These are phyloP conservation scores for Populus hybrid DNA, from an alignment of 441 rosid species.

Conservation along the genomic window DNA sequence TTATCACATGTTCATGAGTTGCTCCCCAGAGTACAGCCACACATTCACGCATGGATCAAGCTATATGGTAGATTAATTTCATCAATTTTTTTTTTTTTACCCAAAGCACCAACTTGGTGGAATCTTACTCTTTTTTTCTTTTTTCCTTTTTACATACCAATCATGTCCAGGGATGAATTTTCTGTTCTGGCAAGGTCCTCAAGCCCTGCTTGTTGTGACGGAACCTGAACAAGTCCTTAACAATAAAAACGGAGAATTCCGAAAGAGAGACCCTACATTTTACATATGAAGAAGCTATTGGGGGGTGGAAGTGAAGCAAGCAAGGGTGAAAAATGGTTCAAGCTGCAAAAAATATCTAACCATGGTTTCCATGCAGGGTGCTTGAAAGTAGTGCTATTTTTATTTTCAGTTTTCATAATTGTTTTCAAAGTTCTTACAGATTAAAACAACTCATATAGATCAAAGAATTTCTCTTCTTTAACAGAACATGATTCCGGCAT, in stretches of 20 bases:
- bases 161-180: constrained; percentile 28
- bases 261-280: neutral
- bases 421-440: neutral
- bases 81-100: neutral
- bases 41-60: constrained; percentile 28
- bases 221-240: constrained; percentile 31
- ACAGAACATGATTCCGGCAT: constrained; percentile 27
- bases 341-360: constrained; percentile 34
- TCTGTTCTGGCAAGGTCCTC: constrained; percentile 31
- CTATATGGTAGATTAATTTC: constrained; percentile 21
- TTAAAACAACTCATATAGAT: too few relatives aligned
- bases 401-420: neutral
- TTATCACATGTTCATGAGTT: constrained; percentile 18
- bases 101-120: too few relatives aligned
- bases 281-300: constrained; percentile 14
- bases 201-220: constrained; percentile 25
- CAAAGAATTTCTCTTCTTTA: too few relatives aligned
- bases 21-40: constrained; percentile 28
- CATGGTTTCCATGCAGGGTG: constrained; percentile 34
- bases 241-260: constrained; percentile 22
- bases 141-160: too few relatives aligned
- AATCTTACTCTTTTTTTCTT: too few relatives aligned
- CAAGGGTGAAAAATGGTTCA: constrained; percentile 34
- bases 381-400: constrained; percentile 28
- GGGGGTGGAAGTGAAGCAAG: constrained; percentile 41